These are phyloP conservation scores for Salix suchowensis DNA, from an alignment of 345 rosid genomes.

Conservation along the genomic window DNA sequence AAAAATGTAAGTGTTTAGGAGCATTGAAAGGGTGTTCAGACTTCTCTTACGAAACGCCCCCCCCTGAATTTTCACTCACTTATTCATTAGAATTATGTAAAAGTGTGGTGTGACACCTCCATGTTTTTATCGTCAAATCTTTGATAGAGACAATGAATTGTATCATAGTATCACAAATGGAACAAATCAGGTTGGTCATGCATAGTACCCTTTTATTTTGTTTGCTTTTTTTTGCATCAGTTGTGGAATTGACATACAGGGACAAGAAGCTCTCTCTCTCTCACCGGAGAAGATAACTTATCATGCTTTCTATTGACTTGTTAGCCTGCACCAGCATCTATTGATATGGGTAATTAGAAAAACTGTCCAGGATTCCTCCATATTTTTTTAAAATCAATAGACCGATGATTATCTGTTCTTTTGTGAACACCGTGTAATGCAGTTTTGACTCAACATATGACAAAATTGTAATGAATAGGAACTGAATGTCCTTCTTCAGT, in stretches of 20 bases:
- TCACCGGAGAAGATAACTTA: neutral
- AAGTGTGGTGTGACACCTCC: too few relatives aligned
- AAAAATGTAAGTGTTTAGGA: too few relatives aligned
- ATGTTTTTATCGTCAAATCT: neutral
- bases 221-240: neutral
- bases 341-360: neutral
- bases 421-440: neutral
- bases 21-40: too few relatives aligned
- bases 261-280: neutral
- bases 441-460: neutral
- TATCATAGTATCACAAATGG: neutral
- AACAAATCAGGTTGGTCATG: neutral
- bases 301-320: neutral
- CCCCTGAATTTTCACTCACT: too few relatives aligned
- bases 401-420: neutral
- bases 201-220: neutral
- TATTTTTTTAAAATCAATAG: neutral
- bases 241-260: neutral
- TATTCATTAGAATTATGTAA: too few relatives aligned
- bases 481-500: too few relatives aligned
- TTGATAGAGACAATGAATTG: neutral
- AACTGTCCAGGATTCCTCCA: neutral
- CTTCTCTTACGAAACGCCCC: too few relatives aligned
- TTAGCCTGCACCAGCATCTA: neutral
- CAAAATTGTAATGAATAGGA: too few relatives aligned